Evolutionary conservation across 768 basidiomycete species (phyloP).

Genomic region (Coprinopsis strossmayeri): DNA sequence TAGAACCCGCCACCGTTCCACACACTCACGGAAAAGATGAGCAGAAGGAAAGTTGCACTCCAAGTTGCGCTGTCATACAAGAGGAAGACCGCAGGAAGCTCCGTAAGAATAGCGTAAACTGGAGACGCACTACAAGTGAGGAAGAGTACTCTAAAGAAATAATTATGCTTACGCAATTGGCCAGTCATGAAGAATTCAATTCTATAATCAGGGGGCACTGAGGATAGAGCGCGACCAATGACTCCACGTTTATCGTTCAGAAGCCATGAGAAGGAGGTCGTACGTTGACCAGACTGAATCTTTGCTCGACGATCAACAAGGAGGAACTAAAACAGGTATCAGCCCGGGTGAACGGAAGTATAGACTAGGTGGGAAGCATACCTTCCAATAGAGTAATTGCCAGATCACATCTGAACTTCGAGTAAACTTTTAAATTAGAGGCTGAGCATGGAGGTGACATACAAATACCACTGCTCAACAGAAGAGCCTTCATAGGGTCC

Average conservation of each 20-base stretch:
- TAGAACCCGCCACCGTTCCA: conserved; percentile 98
- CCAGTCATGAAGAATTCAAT: conserved; percentile 76
- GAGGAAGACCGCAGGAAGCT: conserved; percentile 77
- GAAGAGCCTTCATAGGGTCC: conserved; percentile 62
- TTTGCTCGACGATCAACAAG: conserved; percentile 83
- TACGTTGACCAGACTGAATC: conserved; percentile 86
- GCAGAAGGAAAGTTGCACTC: conserved; percentile 71
- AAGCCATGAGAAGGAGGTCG: conserved; percentile 85
- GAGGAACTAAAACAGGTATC: conserved; percentile 50
- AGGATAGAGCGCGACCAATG: conserved; percentile 67
- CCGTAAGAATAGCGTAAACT: conserved; percentile 85
- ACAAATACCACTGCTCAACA: conserved; percentile 83
- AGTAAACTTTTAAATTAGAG: conserved; percentile 12
- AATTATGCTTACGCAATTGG: conserved; percentile 57
- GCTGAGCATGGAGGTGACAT: conserved; percentile 24
- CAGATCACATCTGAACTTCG: conserved; percentile 68
- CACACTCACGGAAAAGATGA: conserved; percentile 80
- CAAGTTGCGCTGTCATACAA: conserved; percentile 76
- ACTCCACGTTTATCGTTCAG: conserved; percentile 82
- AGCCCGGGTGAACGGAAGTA: conserved; percentile 3
- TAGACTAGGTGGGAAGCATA: conserved; percentile 17
- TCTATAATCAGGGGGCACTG: conserved; percentile 54
- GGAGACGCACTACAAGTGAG: not conserved
- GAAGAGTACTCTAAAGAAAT: not conserved
- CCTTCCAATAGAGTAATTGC: conserved; percentile 95